These are phyloP conservation scores for Candida nanaspora DNA, from an alignment of 805 yeast genomes.

Conservation along the genomic window DNA sequence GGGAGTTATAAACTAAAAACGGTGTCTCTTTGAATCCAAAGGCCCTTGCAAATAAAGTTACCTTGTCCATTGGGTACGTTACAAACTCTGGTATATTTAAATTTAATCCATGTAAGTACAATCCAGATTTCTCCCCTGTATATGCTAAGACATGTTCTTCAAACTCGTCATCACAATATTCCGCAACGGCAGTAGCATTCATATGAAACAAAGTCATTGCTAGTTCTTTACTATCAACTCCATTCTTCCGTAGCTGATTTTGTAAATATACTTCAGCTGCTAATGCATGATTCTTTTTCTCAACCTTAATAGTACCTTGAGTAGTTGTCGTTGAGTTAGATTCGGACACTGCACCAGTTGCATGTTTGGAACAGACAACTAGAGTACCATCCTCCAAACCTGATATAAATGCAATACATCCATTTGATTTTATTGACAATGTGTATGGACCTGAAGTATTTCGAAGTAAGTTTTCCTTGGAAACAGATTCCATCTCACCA, in stretches of 20 bases:
- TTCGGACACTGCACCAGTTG: slow-evolving; percentile 54
- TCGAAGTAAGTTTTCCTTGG: slow-evolving; percentile 35
- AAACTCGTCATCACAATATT: slow-evolving; percentile 83
- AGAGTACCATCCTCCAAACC: slow-evolving; percentile 71
- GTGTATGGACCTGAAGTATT: slow-evolving; percentile 70
- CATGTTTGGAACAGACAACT: slow-evolving; percentile 85
- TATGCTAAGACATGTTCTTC: slow-evolving; percentile 92
- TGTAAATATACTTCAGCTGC: slow-evolving; percentile 59
- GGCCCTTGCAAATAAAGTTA: slow-evolving; percentile 46
- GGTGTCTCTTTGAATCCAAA: slow-evolving; percentile 71
- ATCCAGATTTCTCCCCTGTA: slow-evolving; percentile 57
- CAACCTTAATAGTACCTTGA: slow-evolving; percentile 4
- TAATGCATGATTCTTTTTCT: slow-evolving; percentile 58
- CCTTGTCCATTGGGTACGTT: slow-evolving; percentile 58
- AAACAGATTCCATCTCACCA: slow-evolving; percentile 52
- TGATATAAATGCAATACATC: slow-evolving; percentile 81
- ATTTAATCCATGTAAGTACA: slow-evolving; percentile 88
- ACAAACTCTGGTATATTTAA: slow-evolving; percentile 52
- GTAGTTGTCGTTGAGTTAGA: neutral
- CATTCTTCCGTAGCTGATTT: slow-evolving; percentile 38
- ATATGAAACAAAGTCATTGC: slow-evolving; percentile 44
- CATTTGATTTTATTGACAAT: slow-evolving; percentile 83
- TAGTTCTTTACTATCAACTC: slow-evolving; percentile 38
- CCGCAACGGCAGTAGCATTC: slow-evolving; percentile 82
- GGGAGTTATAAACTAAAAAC: slow-evolving; percentile 30